A percentile compares a stretch with the other conserved stretches of the same genome.
phyloP scores from a whole-genome alignment of 306 rosid species.

The Inga oerstediana region DNA sequence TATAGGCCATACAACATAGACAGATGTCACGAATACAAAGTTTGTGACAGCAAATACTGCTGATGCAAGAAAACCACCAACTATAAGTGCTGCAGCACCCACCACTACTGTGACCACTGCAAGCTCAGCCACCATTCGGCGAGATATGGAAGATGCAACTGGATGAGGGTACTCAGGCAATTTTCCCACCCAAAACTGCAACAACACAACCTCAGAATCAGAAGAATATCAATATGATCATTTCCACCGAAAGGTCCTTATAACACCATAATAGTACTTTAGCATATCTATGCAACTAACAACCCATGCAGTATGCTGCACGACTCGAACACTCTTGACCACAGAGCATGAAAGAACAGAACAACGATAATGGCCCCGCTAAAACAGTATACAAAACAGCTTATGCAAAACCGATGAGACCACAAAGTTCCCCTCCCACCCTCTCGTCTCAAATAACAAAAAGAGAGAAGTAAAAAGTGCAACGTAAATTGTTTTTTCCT shows the following conservation, averaged over 20 bases:
- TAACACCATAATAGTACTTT: background rate
- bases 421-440: background rate
- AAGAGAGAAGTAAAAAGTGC: conserved; percentile 3
- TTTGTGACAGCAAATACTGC: conserved; percentile 83
- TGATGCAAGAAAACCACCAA: conserved; percentile 86
- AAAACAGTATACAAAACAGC: background rate
- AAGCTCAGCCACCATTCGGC: conserved; percentile 93
- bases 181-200: conserved; percentile 86
- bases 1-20: conserved; percentile 79
- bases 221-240: conserved; percentile 26
- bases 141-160: conserved; percentile 83
- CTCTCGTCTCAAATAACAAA: background rate
- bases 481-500: conserved; percentile 17
- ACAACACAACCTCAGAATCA: conserved; percentile 27
- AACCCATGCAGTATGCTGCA: conserved; percentile 28
- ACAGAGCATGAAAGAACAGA: conserved; percentile 4
- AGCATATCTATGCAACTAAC: background rate
- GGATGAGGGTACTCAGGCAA: conserved; percentile 84
- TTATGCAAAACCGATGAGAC: background rate
- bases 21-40: conserved; percentile 59
- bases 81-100: conserved; percentile 69
- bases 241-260: conserved; percentile 26
- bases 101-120: conserved; percentile 60
- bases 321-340: conserved; percentile 15
- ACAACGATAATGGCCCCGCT: background rate